Base-by-base conservation (phyloP, 164 flowering plant species). In the Magnolia changhungtana region DNA sequence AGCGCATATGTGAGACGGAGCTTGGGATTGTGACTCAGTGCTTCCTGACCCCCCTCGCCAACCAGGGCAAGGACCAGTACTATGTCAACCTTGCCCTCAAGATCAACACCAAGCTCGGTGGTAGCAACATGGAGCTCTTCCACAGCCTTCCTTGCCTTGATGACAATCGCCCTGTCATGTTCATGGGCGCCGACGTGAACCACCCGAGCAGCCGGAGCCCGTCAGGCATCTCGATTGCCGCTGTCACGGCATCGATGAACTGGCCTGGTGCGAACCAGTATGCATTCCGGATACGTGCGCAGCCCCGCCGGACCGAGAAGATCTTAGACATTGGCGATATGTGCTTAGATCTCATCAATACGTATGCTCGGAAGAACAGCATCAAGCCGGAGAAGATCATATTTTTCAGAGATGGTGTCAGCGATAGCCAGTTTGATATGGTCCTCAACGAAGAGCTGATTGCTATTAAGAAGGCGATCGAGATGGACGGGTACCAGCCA, bases 21-120 rank as follows among this genome's bases (percentile, higher is more conserved):
- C 69, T 90, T 52, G 98, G 98, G 19, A 80, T 91, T 49, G 78
- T 94, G 67, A 92, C 97, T 0, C 98, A 92, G 52, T 92, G 97
- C 71, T 90, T 88, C 70, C 80, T 91, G 75, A 82, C 89, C 19
- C 4, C 0, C 0, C 19, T 8, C 64, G 89, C 90, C 4, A 87
- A 84, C 68, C 67, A 80, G 71, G 81, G 65, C 0, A 77, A 77
- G 0, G 93, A 89, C 31, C 78, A 75, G 77, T 91, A 87, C 77
- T 85, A 87, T 64, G 89, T 91, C 4, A 92, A 94, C 79, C 89
- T 94, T 37, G 90, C 86, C 45, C 85, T 94, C 23, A 94, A 94
- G 86, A 90, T 94, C 37, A 94, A 94, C 82, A 92, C 92, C 7
- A 94, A 94, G 84, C 82, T 91, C 72, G 98, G 98, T 4, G 98